These are phyloP conservation scores for Radiomyces spectabilis DNA, from an alignment of 192 early-diverging fungal species.

Conservation along the genomic window DNA sequence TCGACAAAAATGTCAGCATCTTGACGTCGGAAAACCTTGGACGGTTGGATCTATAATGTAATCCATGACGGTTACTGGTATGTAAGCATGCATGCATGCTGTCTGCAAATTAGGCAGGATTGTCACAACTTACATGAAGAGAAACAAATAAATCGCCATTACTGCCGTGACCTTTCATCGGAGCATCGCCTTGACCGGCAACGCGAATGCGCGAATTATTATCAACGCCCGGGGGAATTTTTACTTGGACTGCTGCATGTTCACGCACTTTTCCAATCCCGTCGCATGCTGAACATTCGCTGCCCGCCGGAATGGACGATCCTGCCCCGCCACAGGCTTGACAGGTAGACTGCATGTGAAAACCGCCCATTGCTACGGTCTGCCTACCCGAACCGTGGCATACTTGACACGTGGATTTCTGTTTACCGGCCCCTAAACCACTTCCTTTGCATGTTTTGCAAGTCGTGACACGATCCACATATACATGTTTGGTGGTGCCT, in stretches of 20 bases:
- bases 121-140: constrained; percentile 59
- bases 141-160: constrained; percentile 81
- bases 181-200: constrained; percentile 73
- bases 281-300: constrained; percentile 70
- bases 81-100: too few species aligned
- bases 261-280: constrained; percentile 76
- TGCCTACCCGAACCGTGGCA: constrained; percentile 85
- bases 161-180: constrained; percentile 60
- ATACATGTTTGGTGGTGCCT: constrained; percentile 63
- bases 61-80: too few species aligned
- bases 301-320: constrained; percentile 51
- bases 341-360: constrained; percentile 86
- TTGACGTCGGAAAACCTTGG: constrained; percentile 75
- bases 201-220: constrained; percentile 75
- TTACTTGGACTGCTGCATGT: constrained; percentile 57
- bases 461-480: constrained; percentile 53
- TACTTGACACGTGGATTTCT: constrained; percentile 56
- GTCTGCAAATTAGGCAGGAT: too few species aligned
- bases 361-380: constrained; percentile 76
- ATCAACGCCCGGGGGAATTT: constrained; percentile 85
- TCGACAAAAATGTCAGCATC: constrained; percentile 73
- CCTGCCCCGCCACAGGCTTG: constrained; percentile 80
- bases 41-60: constrained; percentile 37
- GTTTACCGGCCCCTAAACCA: constrained; percentile 74
- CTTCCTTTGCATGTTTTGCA: constrained; percentile 78